These are phyloP conservation scores for Septoria petroselini DNA, from an alignment of 2,329 filamentous ascomycete species.

Conservation along the genomic window DNA sequence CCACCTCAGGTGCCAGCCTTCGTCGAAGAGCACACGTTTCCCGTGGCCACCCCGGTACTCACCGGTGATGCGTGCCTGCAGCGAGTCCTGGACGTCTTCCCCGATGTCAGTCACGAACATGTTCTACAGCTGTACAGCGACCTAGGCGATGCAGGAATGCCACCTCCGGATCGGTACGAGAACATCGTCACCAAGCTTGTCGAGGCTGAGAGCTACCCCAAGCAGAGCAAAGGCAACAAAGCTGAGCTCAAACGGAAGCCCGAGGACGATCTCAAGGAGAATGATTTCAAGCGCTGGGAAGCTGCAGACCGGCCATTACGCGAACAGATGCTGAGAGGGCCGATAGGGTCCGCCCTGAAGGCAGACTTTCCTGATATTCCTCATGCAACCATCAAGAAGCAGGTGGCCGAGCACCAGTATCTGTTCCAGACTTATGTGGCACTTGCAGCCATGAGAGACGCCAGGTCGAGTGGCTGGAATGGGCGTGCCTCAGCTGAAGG, in stretches of 20 bases:
- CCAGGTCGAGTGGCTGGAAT: slow-evolving; percentile 13
- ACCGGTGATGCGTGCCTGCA: slow-evolving; percentile 31
- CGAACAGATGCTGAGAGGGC: slow-evolving; percentile 17
- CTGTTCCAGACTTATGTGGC: slow-evolving; percentile 41
- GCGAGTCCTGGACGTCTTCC: slow-evolving; percentile 35
- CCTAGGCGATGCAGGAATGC: slow-evolving; percentile 15
- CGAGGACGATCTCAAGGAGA: slow-evolving; percentile 25
- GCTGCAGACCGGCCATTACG: slow-evolving; percentile 22
- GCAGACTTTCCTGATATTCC: slow-evolving; percentile 44
- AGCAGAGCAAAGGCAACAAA: slow-evolving; percentile 31
- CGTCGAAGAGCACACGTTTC: background rate
- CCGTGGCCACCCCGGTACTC: slow-evolving; percentile 5
- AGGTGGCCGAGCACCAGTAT: slow-evolving; percentile 34
- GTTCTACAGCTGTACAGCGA: slow-evolving; percentile 30
- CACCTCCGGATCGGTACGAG: slow-evolving; percentile 25
- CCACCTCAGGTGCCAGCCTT: background rate
- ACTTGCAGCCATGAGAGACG: slow-evolving; percentile 33
- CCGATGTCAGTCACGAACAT: slow-evolving; percentile 37
- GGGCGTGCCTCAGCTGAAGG: slow-evolving; percentile 23
- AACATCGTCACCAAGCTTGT: slow-evolving; percentile 35
- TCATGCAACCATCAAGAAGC: slow-evolving; percentile 36
- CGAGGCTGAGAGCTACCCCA: slow-evolving; percentile 29
- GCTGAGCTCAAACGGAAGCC: slow-evolving; percentile 32
- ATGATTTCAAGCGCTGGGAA: slow-evolving; percentile 29
- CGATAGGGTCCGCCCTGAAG: slow-evolving; percentile 37